Evolutionary conservation across 805 yeast genomes (phyloP).

Genomic region (Metschnikowia henanensis): DNA sequence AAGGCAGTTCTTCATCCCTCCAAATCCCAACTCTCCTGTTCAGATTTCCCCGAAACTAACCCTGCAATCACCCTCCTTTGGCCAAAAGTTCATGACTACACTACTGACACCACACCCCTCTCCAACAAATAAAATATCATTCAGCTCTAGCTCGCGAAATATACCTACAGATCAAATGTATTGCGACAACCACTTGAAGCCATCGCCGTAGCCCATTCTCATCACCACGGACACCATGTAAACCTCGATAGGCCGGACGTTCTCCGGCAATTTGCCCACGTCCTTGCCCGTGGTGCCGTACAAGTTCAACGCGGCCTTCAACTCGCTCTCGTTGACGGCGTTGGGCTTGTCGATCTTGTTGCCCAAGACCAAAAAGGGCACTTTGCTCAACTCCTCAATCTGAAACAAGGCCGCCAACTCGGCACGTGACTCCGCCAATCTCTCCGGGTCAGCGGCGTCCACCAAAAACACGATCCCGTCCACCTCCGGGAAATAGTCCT

Average conservation of each 20-base stretch:
- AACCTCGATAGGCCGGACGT: constrained; percentile 89
- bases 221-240: constrained; percentile 97
- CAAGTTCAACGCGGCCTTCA: constrained; percentile 86
- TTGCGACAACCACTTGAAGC: constrained; percentile 97
- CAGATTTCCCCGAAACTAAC: too few species aligned
- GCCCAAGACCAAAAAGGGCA: constrained; percentile 93
- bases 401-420: constrained; percentile 92
- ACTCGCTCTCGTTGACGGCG: constrained; percentile 94
- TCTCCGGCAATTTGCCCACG: constrained; percentile 62
- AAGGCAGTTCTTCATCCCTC: too few species aligned
- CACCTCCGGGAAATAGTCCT: constrained; percentile 99
- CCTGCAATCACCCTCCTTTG: too few species aligned
- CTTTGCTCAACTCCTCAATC: constrained; percentile 86
- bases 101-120: too few species aligned
- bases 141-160: constrained; percentile 6
- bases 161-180: constrained; percentile 56
- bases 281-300: constrained; percentile 87
- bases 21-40: too few species aligned
- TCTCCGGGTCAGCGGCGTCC: constrained; percentile 95
- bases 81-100: too few species aligned
- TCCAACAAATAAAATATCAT: too few species aligned
- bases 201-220: constrained; percentile 99
- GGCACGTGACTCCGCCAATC: constrained; percentile 92
- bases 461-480: constrained; percentile 95
- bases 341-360: constrained; percentile 94